A percentile compares a stretch with the other conserved stretches of the same genome.
These are phyloP conservation scores for Fusarium mexicanum DNA, from an alignment of 2,329 filamentous ascomycete genomes.

Conservation along the genomic window DNA sequence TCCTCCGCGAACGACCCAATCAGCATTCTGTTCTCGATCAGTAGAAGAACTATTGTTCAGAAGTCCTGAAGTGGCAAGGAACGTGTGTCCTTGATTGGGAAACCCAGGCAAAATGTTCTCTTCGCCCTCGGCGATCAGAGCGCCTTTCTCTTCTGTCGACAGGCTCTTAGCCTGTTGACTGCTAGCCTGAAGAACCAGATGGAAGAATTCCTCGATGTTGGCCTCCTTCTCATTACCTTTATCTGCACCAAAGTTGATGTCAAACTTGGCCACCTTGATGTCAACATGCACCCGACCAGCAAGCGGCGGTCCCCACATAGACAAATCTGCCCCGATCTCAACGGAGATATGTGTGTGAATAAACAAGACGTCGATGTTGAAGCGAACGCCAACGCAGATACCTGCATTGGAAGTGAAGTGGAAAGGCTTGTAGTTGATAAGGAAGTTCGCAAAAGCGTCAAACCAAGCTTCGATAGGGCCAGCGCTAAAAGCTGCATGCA, in stretches of 20 bases:
- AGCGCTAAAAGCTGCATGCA: slow-evolving; percentile 13
- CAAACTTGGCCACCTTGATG: slow-evolving; percentile 39
- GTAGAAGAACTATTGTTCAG: neutral
- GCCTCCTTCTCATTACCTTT: neutral
- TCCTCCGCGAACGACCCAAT: neutral
- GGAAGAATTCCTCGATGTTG: neutral
- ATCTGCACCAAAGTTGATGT: slow-evolving; percentile 33
- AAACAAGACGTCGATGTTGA: slow-evolving; percentile 20
- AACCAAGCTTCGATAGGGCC: slow-evolving; percentile 1
- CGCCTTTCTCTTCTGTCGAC: accelerated
- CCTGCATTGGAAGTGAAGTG: slow-evolving; percentile 22
- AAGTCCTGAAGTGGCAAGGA: neutral
- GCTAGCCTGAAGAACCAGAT: neutral
- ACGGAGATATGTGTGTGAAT: slow-evolving; percentile 23
- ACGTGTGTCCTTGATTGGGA: neutral
- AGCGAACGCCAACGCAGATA: slow-evolving; percentile 39
- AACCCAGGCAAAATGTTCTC: no score
- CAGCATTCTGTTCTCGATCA: neutral
- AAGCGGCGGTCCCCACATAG: slow-evolving; percentile 26
- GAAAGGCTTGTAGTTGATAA: slow-evolving; percentile 28
- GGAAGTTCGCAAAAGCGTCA: slow-evolving; percentile 22
- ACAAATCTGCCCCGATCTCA: slow-evolving; percentile 25
- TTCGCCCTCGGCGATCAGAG: accelerated
- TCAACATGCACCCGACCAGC: slow-evolving; percentile 37
- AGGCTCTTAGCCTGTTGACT: neutral